phyloP scores from a whole-genome alignment of 768 basidiomycete genomes.

The Boletus edulis region DNA sequence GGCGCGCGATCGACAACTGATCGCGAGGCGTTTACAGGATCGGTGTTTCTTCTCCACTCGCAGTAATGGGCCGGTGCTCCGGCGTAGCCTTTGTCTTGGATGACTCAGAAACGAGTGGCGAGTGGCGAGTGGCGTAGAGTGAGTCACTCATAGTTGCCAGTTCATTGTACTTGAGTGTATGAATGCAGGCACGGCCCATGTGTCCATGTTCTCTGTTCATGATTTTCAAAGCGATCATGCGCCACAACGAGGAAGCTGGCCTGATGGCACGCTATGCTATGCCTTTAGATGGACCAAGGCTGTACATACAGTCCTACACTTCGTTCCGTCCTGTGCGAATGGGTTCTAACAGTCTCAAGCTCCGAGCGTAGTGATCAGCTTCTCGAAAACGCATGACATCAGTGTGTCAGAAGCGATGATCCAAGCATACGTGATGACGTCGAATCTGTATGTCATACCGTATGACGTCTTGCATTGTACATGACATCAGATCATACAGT shows the following conservation, averaged over 20 bases:
- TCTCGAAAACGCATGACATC: constrained; percentile 1
- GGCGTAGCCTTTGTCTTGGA: background rate
- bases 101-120: too few relatives aligned
- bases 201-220: background rate
- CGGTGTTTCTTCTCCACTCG: background rate
- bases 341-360: background rate
- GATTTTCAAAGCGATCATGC: constrained; percentile 9
- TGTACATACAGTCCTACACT: background rate
- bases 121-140: background rate
- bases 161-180: background rate
- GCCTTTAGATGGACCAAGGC: background rate
- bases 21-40: background rate
- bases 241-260: background rate
- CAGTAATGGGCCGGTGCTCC: background rate
- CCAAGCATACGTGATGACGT: background rate
- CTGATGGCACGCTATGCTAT: background rate
- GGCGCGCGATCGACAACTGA: constrained; percentile 1
- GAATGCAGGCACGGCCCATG: background rate
- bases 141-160: background rate
- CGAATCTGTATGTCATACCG: background rate
- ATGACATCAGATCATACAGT: background rate
- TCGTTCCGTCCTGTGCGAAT: background rate
- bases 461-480: background rate
- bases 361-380: background rate
- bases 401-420: background rate